Evolutionary conservation across 2,329 filamentous ascomycete species (phyloP).

Genomic region (Paradendryphiella salina): DNA sequence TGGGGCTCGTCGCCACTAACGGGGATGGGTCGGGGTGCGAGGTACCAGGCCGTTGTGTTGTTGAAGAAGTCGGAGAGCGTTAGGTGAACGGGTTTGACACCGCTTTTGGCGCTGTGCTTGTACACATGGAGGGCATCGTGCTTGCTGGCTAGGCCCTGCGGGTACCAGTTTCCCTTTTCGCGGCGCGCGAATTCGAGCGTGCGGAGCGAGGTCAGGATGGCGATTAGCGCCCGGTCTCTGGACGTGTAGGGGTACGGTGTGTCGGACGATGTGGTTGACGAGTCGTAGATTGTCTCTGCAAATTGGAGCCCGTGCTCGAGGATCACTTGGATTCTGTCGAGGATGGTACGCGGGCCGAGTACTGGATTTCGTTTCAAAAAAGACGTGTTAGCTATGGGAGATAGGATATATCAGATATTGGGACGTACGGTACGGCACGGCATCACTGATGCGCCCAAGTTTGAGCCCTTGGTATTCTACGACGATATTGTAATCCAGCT

Average conservation of each 20-base stretch:
- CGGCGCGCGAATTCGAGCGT: not conserved
- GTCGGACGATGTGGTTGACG: not conserved
- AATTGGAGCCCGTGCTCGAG: not conserved
- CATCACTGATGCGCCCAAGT: conserved; percentile 4
- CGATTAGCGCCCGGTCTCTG: conserved; percentile 5
- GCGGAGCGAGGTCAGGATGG: conserved; percentile 2
- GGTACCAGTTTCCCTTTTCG: conserved; percentile 3
- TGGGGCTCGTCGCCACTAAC: not conserved
- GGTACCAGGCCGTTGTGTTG: not conserved
- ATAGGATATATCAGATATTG: fast-evolving
- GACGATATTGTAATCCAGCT: conserved; percentile 2
- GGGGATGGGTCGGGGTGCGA: not conserved
- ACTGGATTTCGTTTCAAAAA: conserved; percentile 1
- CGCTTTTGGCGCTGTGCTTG: not conserved
- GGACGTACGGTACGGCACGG: conserved; percentile 8
- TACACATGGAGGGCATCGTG: conserved; percentile 2
- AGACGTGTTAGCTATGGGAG: not conserved
- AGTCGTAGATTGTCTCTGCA: not conserved
- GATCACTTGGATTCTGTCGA: conserved; percentile 3
- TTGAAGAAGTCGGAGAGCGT: not conserved
- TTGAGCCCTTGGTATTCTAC: conserved; percentile 3
- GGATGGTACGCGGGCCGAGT: conserved; percentile 3
- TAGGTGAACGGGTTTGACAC: not conserved
- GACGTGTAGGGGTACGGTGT: not conserved
- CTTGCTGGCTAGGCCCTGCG: conserved; percentile 3